These are phyloP conservation scores for Ustilago esculenta DNA, from an alignment of 1,284 basidiomycete genomes.

Conservation along the genomic window DNA sequence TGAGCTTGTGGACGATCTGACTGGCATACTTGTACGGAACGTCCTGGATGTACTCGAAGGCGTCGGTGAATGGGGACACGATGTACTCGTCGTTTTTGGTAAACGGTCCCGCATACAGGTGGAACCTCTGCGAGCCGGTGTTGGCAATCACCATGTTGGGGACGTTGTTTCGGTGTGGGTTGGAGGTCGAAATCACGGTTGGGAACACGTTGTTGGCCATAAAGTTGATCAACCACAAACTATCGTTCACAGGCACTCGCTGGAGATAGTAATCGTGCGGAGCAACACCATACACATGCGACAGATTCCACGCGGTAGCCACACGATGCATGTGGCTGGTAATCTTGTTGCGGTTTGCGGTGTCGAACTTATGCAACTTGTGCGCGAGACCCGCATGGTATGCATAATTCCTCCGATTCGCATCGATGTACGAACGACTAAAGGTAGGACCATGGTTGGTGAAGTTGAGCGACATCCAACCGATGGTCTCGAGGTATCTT, in stretches of 20 bases:
- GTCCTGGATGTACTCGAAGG: constrained; percentile 57
- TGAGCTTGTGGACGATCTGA: constrained; percentile 50
- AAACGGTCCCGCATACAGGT: constrained; percentile 56
- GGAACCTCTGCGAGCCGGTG: constrained; percentile 61
- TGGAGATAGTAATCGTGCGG: constrained; percentile 64
- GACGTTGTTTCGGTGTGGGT: constrained; percentile 39
- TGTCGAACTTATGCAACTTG: constrained; percentile 47
- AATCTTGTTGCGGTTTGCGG: constrained; percentile 46
- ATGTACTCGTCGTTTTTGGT: constrained; percentile 64
- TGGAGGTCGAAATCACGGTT: constrained; percentile 58
- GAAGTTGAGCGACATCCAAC: constrained; percentile 44
- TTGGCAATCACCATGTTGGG: constrained; percentile 61
- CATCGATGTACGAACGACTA: constrained; percentile 69
- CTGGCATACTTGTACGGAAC: constrained; percentile 56
- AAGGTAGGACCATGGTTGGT: constrained; percentile 61
- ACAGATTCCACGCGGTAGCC: constrained; percentile 57
- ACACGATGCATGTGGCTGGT: constrained; percentile 52
- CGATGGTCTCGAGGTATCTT: constrained; percentile 57
- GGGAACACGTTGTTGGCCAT: constrained; percentile 58
- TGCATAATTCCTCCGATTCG: constrained; percentile 68
- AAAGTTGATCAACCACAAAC: constrained; percentile 56
- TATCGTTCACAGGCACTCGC: constrained; percentile 46
- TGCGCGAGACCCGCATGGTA: constrained; percentile 47
- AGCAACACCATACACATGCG: constrained; percentile 53
- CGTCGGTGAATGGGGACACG: constrained; percentile 60